Base-by-base conservation (phyloP, 345 rosid species). In the Diplotaxis tenuifolia region DNA sequence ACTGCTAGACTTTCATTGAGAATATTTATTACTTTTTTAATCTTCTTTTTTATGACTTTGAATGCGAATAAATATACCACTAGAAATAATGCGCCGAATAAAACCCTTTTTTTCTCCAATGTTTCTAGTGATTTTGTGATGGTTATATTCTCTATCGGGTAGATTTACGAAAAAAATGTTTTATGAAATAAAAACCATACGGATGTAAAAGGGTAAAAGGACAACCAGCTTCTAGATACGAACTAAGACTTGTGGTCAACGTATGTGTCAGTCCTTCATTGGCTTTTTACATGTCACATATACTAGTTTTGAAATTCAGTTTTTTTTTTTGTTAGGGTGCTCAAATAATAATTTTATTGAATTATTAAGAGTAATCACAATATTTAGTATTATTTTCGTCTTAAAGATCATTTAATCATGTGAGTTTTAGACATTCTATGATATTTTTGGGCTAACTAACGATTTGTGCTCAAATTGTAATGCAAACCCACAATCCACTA, bases 1-100 rank as follows among this genome's bases (percentile, higher is more conserved):
- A 59, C 67, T 6, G 2, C 9, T 32, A 65, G 69, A 65, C 73
- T 70, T 76, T 70, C 10, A 9, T 18, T 65, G 21, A 59, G 76
- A 71, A 71, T 77, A 71, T 19, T n/a, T 18, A n/a, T 42, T 27
- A 21, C 68, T 71, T 58, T 49, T 29, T 0, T 29, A 18, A 16
- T 50, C 25, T 18, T 31, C 47, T 25, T 50, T 49, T 28, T 28
- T 11, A 12, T 12, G 61, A 40, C 66, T 53, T 75, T 75, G 5
- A 2, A 21, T 63, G 20, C 54, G 75, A 69, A 70, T 76, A 76
- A 12, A 9, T 19, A 40, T 42, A 21, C 59, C 58, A 12, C 53
- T 63, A 23, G 9, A 40, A 64, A 61, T 62, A 62, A 25, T 67
- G 42, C 67, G 29, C 38, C 27, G 64, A 72, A 56, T 18, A 14